Base-by-base conservation (phyloP, 768 basidiomycete species). In the Suillus subaureus region DNA sequence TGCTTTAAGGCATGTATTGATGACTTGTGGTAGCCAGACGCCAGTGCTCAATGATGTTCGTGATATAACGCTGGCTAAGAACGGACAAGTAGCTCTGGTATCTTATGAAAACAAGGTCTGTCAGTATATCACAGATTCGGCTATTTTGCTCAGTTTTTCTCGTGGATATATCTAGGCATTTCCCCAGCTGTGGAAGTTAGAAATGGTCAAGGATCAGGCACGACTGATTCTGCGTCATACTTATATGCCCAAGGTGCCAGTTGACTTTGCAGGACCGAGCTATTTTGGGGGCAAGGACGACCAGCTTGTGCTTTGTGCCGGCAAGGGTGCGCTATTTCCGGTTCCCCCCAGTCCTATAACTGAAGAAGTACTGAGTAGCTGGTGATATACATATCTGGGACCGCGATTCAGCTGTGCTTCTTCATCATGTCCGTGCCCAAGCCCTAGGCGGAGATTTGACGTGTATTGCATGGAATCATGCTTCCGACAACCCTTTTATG, bases 381-480 rank as follows among this genome's bases (percentile, higher is more conserved):
- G 91, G 90, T 9, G 89, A 91, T 68, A 89, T 93, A 23, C 87
- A 90, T 70, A 89, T 92, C 42, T 93, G 91, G 91, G 91, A 92
- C 70, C 86, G 86, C 63, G 89, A 91, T 77, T 89, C 89, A 33
- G 91, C 84, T 11, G 80, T 84, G 4, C 77, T 91, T 8, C 80
- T 92, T 6, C 89, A 91, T 68, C 83, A 87, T 67, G 80, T 92
- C 65, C 85, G 82, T 12, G 82, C 85, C 18, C 87, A 87, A 71
- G 80, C 79, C 12, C 80, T 84, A 47, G 84, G 85, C 5, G 80
- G 79, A 6, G 89, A 91, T 69, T 72, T 92, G 64, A 91, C 90
- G 4, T 89, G 88, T 65, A 84, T 91, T 42, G 89, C 90, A 16
- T 92, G 91, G 89, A 92, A 90, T 70, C 84, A 83, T 61, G 82